Conservation (phyloP, 495 filamentous ascomycete species). For the Talaromyces adpressus region DNA sequence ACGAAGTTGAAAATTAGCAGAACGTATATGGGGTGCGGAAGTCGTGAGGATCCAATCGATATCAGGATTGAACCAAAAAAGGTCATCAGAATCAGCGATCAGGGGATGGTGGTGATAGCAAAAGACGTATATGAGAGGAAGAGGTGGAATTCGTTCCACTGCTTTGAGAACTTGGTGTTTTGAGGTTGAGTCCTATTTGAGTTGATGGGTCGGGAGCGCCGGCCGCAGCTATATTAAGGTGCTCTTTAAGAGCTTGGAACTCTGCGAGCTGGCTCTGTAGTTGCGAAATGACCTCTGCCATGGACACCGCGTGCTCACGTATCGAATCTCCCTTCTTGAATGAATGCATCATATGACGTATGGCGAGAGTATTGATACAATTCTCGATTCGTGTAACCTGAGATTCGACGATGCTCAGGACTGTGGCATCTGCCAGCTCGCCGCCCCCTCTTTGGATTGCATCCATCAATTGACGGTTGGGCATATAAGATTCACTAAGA, state of each 20-base stretch:
- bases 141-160: conserved; percentile 22
- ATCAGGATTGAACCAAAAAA: conserved; percentile 1
- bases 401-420: conserved; percentile 85
- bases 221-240: conserved; percentile 27
- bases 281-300: conserved; percentile 41
- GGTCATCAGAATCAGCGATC: conserved; percentile 3
- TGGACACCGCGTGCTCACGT: conserved; percentile 45
- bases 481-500: conserved; percentile 51
- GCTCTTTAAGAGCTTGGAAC: conserved; percentile 42
- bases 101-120: not conserved
- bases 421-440: conserved; percentile 77
- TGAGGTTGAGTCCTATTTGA: conserved; percentile 11
- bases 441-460: conserved; percentile 77
- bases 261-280: conserved; percentile 43
- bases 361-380: conserved; percentile 55
- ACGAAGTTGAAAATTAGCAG: not conserved
- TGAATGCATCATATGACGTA: conserved; percentile 57
- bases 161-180: conserved; percentile 14
- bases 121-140: conserved; percentile 17
- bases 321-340: conserved; percentile 39
- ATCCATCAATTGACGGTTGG: conserved; percentile 74
- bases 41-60: not conserved
- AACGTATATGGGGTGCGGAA: not conserved
- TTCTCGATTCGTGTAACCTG: conserved; percentile 93
- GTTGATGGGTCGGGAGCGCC: conserved; percentile 20